Conservation (phyloP, 2,329 filamentous ascomycete species). For the Trichoderma oligosporum region DNA sequence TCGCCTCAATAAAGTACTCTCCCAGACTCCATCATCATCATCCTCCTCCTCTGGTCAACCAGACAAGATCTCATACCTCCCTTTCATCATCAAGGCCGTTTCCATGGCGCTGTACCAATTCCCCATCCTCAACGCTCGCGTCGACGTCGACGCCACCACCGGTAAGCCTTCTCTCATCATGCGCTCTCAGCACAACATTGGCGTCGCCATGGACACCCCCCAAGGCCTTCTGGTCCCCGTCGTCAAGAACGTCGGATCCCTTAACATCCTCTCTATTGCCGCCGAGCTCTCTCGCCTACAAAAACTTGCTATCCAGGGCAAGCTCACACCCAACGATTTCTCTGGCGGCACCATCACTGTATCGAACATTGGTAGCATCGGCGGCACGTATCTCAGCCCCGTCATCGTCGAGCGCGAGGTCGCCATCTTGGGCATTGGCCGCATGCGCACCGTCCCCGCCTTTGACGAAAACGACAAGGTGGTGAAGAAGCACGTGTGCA, state of each 20-base stretch:
- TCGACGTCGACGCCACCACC: constrained; percentile 57
- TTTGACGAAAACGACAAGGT: constrained; percentile 62
- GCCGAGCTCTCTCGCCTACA: constrained; percentile 72
- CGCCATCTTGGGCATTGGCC: constrained; percentile 84
- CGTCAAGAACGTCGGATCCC: constrained; percentile 73
- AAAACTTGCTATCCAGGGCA: constrained; percentile 66
- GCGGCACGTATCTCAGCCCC: constrained; percentile 85
- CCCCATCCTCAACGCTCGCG: constrained; percentile 81
- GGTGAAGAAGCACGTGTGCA: constrained; percentile 73
- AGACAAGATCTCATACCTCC: constrained; percentile 78
- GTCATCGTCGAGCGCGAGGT: constrained; percentile 90
- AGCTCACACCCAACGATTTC: constrained; percentile 71
- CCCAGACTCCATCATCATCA: no score
- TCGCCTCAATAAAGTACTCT: constrained; percentile 66
- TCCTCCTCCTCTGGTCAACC: constrained; percentile 46
- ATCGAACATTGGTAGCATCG: constrained; percentile 94
- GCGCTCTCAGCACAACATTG: constrained; percentile 87
- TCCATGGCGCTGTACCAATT: constrained; percentile 78
- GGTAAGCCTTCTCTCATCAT: constrained; percentile 71
- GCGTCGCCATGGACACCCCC: constrained; percentile 92
- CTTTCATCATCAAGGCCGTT: constrained; percentile 94
- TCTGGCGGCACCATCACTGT: constrained; percentile 88
- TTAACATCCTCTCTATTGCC: constrained; percentile 75
- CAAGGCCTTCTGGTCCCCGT: constrained; percentile 86
- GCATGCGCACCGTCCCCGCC: constrained; percentile 73